Base-by-base conservation (phyloP, 1,139 yeast species). In the Tardiomyces blankii region DNA sequence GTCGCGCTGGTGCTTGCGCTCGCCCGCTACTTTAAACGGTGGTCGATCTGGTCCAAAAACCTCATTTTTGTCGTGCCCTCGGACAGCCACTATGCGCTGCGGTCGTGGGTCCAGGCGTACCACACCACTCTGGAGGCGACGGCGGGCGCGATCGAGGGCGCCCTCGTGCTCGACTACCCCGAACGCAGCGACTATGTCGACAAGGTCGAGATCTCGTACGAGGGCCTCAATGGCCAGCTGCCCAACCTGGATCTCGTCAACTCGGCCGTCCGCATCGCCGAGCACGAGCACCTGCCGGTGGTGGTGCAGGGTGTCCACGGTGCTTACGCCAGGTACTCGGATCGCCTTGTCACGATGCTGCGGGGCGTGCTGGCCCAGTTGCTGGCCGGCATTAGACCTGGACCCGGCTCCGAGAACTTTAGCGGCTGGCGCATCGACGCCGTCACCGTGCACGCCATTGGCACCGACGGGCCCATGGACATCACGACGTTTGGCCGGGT, bases 371-470 rank as follows among this genome's bases (percentile, higher is more conserved):
- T 74, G 47, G 75, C 75, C 42, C 78, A 87, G 58, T 77, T 89
- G 1, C 61, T 80, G 11, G 75, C 95, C 0, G 97, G 97, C 1
- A 61, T 83, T 19, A 62, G 68, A 12, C 70, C 65, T 19, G 73
- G 72, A 14, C 68, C 70, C 13, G 95, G 96, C 2, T 80, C 88
- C 54, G 96, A 89, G 60, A 87, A 89, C 12, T 91, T 91, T 61
- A 82, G 94, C 44, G 97, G 97, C 2, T 91, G 96, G 95, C 84
- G 93, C 62, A 85, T 93, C 48, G 97, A 91, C 63, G 83, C 97
- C 0, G 66, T 91, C 33, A 86, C 97, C 1, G 63, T 93, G 39
- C 75, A 75, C 47, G 96, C 95, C 0, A 65, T 65, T 28, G 83
- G 82, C 1, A 68, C 68, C 0, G 58, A 60, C 3, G 85, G 84